These are phyloP conservation scores for Dryas drummondii DNA, from an alignment of 306 rosid species.

Conservation along the genomic window DNA sequence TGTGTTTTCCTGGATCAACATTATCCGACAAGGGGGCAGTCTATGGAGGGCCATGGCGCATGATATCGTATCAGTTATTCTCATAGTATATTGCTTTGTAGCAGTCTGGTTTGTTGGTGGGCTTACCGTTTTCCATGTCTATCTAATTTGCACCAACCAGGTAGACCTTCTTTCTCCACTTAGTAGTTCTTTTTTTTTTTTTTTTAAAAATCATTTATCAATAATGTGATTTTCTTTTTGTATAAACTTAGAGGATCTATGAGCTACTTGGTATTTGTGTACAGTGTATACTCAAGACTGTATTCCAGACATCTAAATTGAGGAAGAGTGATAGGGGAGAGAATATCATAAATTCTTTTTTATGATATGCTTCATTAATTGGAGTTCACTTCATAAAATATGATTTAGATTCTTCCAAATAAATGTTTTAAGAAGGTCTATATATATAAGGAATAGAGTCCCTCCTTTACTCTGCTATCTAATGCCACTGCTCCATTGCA, in stretches of 20 bases:
- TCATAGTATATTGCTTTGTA: constrained; percentile 79
- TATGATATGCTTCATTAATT: too few species aligned
- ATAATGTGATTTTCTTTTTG: not conserved
- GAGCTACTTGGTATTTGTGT: not conserved
- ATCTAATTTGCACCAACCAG: constrained; percentile 86
- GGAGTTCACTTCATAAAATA: not conserved
- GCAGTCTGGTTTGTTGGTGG: constrained; percentile 95
- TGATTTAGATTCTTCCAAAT: not conserved
- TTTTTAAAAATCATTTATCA: not conserved
- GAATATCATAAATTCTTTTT: too few species aligned
- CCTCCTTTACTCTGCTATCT: not conserved
- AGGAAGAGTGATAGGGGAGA: not conserved
- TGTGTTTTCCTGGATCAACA: constrained; percentile 71
- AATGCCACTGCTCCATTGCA: not conserved
- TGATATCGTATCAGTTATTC: constrained; percentile 60
- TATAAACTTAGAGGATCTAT: not conserved
- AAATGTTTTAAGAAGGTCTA: not conserved
- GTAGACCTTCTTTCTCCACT: constrained; percentile 34
- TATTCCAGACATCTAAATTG: not conserved
- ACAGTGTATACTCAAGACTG: not conserved
- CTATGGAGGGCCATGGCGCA: constrained; percentile 49
- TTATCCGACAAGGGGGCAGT: constrained; percentile 44
- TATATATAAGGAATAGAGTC: not conserved
- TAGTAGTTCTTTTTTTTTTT: not conserved
- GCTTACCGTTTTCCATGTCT: constrained; percentile 78